These are phyloP conservation scores for Lichtheimia corymbifera DNA, from an alignment of 371 early-diverging fungal genomes.

Conservation along the genomic window DNA sequence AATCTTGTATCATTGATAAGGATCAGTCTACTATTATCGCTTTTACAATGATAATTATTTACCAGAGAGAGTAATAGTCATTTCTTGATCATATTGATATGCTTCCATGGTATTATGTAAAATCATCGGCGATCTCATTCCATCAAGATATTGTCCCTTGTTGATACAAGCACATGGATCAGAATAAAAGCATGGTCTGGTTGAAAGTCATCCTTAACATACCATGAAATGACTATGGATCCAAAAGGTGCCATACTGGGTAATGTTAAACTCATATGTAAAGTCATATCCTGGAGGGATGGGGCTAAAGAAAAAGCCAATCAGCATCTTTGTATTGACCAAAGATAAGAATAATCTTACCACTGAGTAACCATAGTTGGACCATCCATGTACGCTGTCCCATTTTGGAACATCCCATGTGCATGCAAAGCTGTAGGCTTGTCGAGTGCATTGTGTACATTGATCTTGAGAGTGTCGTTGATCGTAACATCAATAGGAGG, in stretches of 20 bases:
- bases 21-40: neutral
- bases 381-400: slow-evolving; percentile 64
- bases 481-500: slow-evolving; percentile 45
- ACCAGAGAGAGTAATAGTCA: slow-evolving; percentile 54
- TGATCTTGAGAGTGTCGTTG: slow-evolving; percentile 62
- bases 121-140: slow-evolving; percentile 71
- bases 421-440: slow-evolving; percentile 61
- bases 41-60: neutral
- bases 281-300: slow-evolving; percentile 54
- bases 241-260: slow-evolving; percentile 78
- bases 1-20: slow-evolving; percentile 36
- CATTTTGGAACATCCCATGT: slow-evolving; percentile 71
- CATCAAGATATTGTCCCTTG: slow-evolving; percentile 76
- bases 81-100: slow-evolving; percentile 68
- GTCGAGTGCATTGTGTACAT: slow-evolving; percentile 56
- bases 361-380: slow-evolving; percentile 67
- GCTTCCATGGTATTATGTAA: slow-evolving; percentile 57
- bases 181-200: neutral
- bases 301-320: slow-evolving; percentile 16
- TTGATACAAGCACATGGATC: neutral
- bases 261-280: slow-evolving; percentile 62
- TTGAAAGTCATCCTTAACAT: neutral
- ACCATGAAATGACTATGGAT: slow-evolving; percentile 63
- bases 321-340: neutral
- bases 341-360: slow-evolving; percentile 14